phyloP scores from a whole-genome alignment of 176 grass and related monocot species.

The Bothriochloa decipiens region DNA sequence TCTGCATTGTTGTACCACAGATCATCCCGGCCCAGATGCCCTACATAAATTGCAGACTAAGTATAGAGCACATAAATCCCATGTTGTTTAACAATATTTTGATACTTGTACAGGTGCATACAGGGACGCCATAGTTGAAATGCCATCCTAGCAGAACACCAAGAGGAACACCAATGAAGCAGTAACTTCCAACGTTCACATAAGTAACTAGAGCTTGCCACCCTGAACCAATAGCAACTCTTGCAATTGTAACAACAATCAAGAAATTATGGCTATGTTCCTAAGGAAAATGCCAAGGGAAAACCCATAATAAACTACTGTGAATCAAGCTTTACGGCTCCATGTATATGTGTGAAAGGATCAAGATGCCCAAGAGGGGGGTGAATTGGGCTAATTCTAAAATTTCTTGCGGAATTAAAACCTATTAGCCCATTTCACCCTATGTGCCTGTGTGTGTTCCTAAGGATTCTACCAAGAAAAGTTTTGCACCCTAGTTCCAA shows the following conservation, averaged over 20 bases:
- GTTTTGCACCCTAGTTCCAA: no score
- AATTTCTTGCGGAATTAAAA: no score
- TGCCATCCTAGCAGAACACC: slow-evolving; percentile 52
- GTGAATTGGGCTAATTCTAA: no score
- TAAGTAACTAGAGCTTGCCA: slow-evolving; percentile 55
- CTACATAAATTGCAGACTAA: background rate
- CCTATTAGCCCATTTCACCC: no score
- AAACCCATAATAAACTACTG: no score
- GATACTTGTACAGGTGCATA: background rate
- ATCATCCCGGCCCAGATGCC: slow-evolving; percentile 59
- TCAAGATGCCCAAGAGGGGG: no score
- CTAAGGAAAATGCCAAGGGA: background rate
- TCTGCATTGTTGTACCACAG: slow-evolving; percentile 44
- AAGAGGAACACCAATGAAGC: slow-evolving; percentile 49
- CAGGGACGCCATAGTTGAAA: slow-evolving; percentile 44
- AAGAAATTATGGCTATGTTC: background rate
- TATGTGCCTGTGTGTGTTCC: no score
- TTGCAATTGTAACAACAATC: slow-evolving; percentile 23
- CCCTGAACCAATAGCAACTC: slow-evolving; percentile 59
- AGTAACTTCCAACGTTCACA: slow-evolving; percentile 60
- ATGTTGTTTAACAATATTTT: background rate
- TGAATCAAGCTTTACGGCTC: background rate
- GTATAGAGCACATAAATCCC: background rate
- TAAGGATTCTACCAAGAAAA: no score
- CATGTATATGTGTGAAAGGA: no score